A percentile compares a stretch with the other conserved stretches of the same genome.
Evolutionary conservation across 2,329 filamentous ascomycete genomes (phyloP).

Genomic region (Botrytis cinerea): DNA sequence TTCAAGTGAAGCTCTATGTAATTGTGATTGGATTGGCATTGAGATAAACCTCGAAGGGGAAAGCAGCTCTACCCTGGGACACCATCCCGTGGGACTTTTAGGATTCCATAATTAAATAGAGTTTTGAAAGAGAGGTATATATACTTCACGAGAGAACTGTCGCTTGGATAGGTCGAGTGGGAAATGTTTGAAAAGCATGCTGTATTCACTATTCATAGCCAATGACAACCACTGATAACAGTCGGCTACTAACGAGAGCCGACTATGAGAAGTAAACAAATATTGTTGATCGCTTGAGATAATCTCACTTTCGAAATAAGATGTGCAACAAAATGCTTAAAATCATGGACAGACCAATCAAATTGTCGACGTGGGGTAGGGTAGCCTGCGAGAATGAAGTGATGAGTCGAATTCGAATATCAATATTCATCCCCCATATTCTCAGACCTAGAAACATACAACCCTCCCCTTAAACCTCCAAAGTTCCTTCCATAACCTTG

Average conservation of each 20-base stretch:
- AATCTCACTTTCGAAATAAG: background rate
- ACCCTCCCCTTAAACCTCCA: conserved; percentile 22
- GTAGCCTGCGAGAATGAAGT: background rate
- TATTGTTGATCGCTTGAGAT: background rate
- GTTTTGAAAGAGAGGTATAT: background rate
- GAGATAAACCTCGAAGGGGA: background rate
- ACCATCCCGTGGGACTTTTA: background rate
- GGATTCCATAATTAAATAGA: background rate
- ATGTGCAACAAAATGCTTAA: background rate
- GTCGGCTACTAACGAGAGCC: too few species aligned
- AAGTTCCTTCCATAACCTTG: conserved; percentile 34
- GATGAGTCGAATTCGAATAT: background rate
- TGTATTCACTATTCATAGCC: background rate
- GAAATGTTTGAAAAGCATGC: background rate
- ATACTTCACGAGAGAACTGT: background rate
- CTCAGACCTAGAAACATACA: background rate
- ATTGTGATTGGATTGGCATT: background rate
- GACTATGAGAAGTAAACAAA: background rate
- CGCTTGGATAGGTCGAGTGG: background rate
- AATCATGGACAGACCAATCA: background rate
- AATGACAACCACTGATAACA: background rate
- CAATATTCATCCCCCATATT: background rate
- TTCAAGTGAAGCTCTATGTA: background rate
- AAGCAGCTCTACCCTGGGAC: background rate
- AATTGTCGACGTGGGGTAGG: background rate